A percentile compares a stretch with the other conserved stretches of the same genome.
phyloP scores from a whole-genome alignment of 2,329 filamentous ascomycete genomes.

The Xylaria sp. region DNA sequence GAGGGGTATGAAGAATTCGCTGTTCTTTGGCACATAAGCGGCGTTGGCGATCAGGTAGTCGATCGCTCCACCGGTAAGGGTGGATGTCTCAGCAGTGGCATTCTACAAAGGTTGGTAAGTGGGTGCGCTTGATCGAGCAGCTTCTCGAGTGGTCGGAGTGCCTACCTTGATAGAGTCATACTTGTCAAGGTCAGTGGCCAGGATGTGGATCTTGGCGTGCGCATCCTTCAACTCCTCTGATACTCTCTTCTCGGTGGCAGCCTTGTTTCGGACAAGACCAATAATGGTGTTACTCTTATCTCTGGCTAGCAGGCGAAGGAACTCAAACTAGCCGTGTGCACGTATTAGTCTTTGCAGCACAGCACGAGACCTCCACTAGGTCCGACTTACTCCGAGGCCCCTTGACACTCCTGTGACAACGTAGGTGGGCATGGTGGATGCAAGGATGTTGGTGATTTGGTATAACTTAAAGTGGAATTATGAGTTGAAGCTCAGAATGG shows the following conservation, averaged over 20 bases:
- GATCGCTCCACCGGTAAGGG: slow-evolving; percentile 42
- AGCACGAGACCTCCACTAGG: no score
- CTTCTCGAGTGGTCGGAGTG: no score
- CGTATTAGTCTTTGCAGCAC: no score
- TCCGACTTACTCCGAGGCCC: slow-evolving; percentile 30
- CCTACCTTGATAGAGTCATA: slow-evolving; percentile 42
- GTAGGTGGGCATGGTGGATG: slow-evolving; percentile 31
- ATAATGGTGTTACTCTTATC: slow-evolving; percentile 48
- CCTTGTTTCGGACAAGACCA: slow-evolving; percentile 52
- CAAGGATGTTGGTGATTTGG: no score
- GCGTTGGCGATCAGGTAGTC: slow-evolving; percentile 59
- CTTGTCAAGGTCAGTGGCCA: slow-evolving; percentile 50
- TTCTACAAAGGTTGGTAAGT: slow-evolving; percentile 16
- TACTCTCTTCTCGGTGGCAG: slow-evolving; percentile 46
- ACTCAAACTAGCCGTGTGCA: slow-evolving; percentile 47
- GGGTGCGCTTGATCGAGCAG: no score
- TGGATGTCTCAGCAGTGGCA: slow-evolving; percentile 27
- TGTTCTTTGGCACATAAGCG: no score
- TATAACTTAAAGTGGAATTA: no score
- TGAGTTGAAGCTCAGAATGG: no score
- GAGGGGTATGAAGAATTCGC: no score
- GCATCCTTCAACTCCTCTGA: slow-evolving; percentile 41
- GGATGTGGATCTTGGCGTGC: slow-evolving; percentile 47
- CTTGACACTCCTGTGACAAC: slow-evolving; percentile 31
- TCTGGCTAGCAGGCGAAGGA: slow-evolving; percentile 48